Evolutionary conservation across 2,329 filamentous ascomycete species (phyloP), one percentile per base, ranked within the genome.

Genomic region (Arachnomyces sp.): DNA sequence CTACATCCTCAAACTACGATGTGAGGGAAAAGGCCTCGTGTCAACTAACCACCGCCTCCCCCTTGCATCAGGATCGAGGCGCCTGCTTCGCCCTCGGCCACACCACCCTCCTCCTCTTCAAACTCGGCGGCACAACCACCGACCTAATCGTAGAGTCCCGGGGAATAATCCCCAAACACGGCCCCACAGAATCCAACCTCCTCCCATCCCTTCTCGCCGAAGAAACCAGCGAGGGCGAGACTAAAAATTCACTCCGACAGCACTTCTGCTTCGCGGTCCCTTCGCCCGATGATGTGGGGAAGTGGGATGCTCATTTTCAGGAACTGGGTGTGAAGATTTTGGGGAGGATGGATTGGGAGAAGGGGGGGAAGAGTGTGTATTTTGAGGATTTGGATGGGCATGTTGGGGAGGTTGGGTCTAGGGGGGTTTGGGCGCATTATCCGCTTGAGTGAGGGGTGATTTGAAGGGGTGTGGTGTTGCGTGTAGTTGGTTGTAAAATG

Each of bases 361-460:
- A 46, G 2, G 55, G 55, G 12, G 55, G 55, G 11, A 49, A 47
- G 36, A 58, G 55, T 39, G 51, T 58, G 20, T 58, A 58, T 47
- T 58, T 58, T 40, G 48, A 50, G 31, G 55, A 58, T 48, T 39
- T 45, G 17, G 55, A 58, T 42, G 55, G 54, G 6, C 53, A 58
- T 49, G 47, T 58, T 9, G 55, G 55, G 9, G 55, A 58, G 43
- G 47, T 58, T 39, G 55, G 47, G 8, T 56, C 53, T 34, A 49
- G 47, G 25, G 55, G 55, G 8, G 52, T 58, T 31, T 58, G 55
- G 55, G 44, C 43, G 36, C 52, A 58, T 47, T 58, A 54, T 42
- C 43, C 29, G 43, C 28, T 8, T 30, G n/a, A 30, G 8, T 30
- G n/a, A 30, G n/a, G n/a, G n/a, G n/a, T n/a, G n/a, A n/a, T 25